Percentiles rank a stretch among this genome's conserved stretches.
Conservation (phyloP, 2,329 filamentous ascomycete species). For the Epicoccum sorghinum region DNA sequence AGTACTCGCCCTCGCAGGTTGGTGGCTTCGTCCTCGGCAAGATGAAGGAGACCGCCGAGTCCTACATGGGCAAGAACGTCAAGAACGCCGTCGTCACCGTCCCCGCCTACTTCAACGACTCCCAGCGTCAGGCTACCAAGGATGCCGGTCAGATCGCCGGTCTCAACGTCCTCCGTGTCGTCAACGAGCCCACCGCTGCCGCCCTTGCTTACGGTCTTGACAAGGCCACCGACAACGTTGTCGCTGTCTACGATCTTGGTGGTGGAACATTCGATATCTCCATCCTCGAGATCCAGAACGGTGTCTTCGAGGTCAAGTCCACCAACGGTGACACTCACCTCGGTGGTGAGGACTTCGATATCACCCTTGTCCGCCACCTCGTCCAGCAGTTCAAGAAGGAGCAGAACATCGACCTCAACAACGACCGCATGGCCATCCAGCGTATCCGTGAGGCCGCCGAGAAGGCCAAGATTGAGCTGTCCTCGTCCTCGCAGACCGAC, state of each 20-base stretch:
- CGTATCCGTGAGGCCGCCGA: conserved; percentile 98
- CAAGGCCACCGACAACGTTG: conserved; percentile 87
- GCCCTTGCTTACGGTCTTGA: conserved; percentile 95
- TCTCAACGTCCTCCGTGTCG: conserved; percentile 94
- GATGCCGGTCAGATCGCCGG: conserved; percentile 96
- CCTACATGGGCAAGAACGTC: conserved; percentile 85
- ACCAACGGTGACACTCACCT: conserved; percentile 99
- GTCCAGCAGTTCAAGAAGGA: conserved; percentile 97
- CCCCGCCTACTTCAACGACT: conserved; percentile 98
- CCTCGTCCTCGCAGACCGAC: conserved; percentile 91
- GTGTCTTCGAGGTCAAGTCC: conserved; percentile 98
- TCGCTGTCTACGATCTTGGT: conserved; percentile 97
- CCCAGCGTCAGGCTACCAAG: conserved; percentile 97
- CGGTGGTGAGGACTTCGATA: conserved; percentile 98
- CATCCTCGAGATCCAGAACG: conserved; percentile 94
- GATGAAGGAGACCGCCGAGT: conserved; percentile 99
- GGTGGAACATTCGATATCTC: conserved; percentile 99
- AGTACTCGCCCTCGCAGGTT: conserved; percentile 97
- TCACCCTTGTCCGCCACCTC: conserved; percentile 89
- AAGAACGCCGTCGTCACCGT: conserved; percentile 98
- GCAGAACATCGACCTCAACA: conserved; percentile 85
- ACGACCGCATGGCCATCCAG: conserved; percentile 97
- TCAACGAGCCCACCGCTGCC: conserved; percentile 96
- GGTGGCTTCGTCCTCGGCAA: conserved; percentile 96
- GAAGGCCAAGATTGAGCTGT: conserved; percentile 99